phyloP scores from a whole-genome alignment of 1,139 yeast species.

The Magnusiomyces suaveolens region DNA sequence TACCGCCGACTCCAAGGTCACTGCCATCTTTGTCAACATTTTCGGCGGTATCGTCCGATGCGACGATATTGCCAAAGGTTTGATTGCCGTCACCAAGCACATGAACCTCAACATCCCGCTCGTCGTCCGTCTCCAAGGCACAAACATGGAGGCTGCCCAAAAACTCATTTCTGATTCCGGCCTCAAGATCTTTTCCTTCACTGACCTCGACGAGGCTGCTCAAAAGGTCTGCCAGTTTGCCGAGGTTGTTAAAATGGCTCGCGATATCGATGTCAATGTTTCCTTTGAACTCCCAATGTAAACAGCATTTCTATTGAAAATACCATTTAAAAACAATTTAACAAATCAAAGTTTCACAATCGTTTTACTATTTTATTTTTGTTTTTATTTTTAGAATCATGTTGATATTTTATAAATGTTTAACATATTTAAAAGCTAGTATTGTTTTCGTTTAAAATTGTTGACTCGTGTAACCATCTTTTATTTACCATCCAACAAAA shows the following conservation, averaged over 20 bases:
- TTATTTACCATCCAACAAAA: slow-evolving; percentile 55
- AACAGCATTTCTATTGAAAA: too few relatives aligned
- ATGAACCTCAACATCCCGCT: slow-evolving; percentile 87
- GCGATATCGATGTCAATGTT: slow-evolving; percentile 42
- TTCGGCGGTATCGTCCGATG: slow-evolving; percentile 99
- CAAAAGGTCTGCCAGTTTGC: slow-evolving; percentile 80
- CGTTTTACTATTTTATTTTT: too few relatives aligned
- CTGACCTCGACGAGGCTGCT: slow-evolving; percentile 96
- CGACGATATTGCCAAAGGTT: slow-evolving; percentile 96
- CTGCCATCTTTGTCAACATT: slow-evolving; percentile 95
- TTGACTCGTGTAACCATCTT: too few relatives aligned
- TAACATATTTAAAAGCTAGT: neutral
- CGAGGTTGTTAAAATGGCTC: slow-evolving; percentile 40
- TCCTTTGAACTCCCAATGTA: slow-evolving; percentile 41
- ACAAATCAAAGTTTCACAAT: too few relatives aligned
- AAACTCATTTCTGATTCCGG: slow-evolving; percentile 82
- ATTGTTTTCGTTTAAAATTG: too few relatives aligned
- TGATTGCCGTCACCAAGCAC: slow-evolving; percentile 85
- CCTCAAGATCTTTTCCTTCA: slow-evolving; percentile 81
- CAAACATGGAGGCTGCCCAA: slow-evolving; percentile 85
- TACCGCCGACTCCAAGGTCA: slow-evolving; percentile 78
- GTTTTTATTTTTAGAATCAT: too few relatives aligned
- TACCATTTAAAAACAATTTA: too few relatives aligned
- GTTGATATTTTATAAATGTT: too few relatives aligned
- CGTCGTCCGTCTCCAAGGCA: slow-evolving; percentile 97